Base-by-base conservation (phyloP, 768 basidiomycete species). In the Serpula lacrymans region DNA sequence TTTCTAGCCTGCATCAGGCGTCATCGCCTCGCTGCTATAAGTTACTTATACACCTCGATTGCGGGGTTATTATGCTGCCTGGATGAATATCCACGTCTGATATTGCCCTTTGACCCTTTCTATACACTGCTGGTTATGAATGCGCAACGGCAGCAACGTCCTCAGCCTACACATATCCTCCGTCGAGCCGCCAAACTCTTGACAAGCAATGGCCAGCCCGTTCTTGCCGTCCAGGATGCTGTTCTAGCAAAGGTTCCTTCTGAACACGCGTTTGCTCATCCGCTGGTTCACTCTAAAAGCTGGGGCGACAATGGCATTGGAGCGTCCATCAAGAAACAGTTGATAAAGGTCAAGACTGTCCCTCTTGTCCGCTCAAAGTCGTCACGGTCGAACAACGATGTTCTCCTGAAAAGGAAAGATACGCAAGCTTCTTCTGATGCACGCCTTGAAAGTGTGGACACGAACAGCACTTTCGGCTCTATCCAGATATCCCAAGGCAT, bases 181-280 rank as follows among this genome's bases (percentile, higher is more conserved):
- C 63, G 57, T 35, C 61, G 72, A n/a, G 70, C 71, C 2, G 59
- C 58, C 10, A 62, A 56, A 38, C 45, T 73, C 33, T 43, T 62
- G 26, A 57, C 58, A n/a, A 58, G 54, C 45, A 59, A 58, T 16
- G 53, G 56, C 27, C 55, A 60, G 21, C 55, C 52, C 21, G 46
- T 50, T 4, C 37, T 8, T 10, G 39, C 16, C 20, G 16, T 35
- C 24, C 29, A 20, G 25, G 48, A 53, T 17, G 36, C 34, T 14
- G 14, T 43, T 10, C 18, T 18, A 35, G 41, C 47, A 43, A 54
- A 52, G 30, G 59, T 54, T 41, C 46, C 53, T 18, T 45, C 40
- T 4, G 42, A 11, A 26, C 24, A 49, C 27, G 2, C 22, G 14
- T 6, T 14, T 8, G 11, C 31, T 11, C 22, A 17, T 21, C 13